phyloP scores from a whole-genome alignment of 352 stramenopile species.

The Aphanomyces euteiches region DNA sequence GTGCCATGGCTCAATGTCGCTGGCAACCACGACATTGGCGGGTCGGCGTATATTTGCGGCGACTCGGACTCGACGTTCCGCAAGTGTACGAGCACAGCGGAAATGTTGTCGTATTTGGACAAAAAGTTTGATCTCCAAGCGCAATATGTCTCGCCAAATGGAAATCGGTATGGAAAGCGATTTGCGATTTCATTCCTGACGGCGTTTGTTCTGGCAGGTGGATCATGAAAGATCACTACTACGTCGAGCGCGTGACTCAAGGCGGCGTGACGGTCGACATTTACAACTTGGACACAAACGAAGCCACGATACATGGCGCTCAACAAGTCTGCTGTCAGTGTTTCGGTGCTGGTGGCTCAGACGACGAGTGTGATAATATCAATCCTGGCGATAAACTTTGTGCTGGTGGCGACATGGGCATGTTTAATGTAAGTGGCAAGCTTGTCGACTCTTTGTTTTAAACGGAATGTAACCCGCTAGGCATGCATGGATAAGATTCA shows the following conservation, averaged over 20 bases:
- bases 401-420: conserved; percentile 54
- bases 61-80: conserved; percentile 61
- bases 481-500: conserved; percentile 72
- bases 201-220: background rate
- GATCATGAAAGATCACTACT: conserved; percentile 78
- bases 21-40: conserved; percentile 69
- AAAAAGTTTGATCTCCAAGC: conserved; percentile 60
- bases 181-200: background rate
- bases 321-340: conserved; percentile 86
- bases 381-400: conserved; percentile 63
- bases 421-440: conserved; percentile 48
- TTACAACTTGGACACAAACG: conserved; percentile 87
- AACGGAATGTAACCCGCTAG: background rate
- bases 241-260: conserved; percentile 70
- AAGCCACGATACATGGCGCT: conserved; percentile 74
- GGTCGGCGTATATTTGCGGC: conserved; percentile 72
- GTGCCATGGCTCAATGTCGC: conserved; percentile 70
- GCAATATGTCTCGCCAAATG: conserved; percentile 58
- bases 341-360: conserved; percentile 54
- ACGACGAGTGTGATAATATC: conserved; percentile 60
- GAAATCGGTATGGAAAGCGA: conserved; percentile 42
- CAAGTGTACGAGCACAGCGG: conserved; percentile 50
- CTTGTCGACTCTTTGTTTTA: background rate
- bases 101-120: conserved; percentile 62
- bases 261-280: conserved; percentile 83